Evolutionary conservation across 371 early-diverging fungal genomes (phyloP).

Genomic region (Nematocida parisii): DNA sequence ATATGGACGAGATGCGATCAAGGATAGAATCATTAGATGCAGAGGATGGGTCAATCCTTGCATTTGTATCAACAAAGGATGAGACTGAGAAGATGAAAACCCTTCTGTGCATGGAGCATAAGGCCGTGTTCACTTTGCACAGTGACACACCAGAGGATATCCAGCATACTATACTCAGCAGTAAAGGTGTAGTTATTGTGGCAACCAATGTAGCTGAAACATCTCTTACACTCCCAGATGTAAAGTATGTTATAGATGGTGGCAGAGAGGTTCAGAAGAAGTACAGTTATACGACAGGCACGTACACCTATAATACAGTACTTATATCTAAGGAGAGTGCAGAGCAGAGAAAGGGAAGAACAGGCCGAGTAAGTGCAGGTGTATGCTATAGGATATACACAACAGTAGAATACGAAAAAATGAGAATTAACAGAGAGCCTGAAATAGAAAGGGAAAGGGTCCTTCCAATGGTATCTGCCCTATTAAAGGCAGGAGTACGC

Average conservation of each 20-base stretch:
- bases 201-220: conserved; percentile 54
- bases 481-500: conserved; percentile 36
- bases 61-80: conserved; percentile 49
- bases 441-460: conserved; percentile 58
- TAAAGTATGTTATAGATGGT: conserved; percentile 64
- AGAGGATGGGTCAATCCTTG: conserved; percentile 31
- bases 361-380: conserved; percentile 60
- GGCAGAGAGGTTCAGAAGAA: conserved; percentile 52
- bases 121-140: conserved; percentile 31
- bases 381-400: conserved; percentile 63
- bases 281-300: conserved; percentile 4
- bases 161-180: conserved; percentile 29
- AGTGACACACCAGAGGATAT: conserved; percentile 25
- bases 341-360: conserved; percentile 62
- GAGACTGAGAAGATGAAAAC: conserved; percentile 20
- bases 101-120: background rate
- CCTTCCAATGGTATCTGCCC: background rate
- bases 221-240: conserved; percentile 56
- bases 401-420: conserved; percentile 50
- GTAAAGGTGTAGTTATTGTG: conserved; percentile 36
- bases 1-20: conserved; percentile 12
- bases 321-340: conserved; percentile 59
- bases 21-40: conserved; percentile 26
- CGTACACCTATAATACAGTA: conserved; percentile 11
- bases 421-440: conserved; percentile 41